These are phyloP conservation scores for Harringtonia aguacate DNA, from an alignment of 2,329 filamentous ascomycete genomes.

Conservation along the genomic window DNA sequence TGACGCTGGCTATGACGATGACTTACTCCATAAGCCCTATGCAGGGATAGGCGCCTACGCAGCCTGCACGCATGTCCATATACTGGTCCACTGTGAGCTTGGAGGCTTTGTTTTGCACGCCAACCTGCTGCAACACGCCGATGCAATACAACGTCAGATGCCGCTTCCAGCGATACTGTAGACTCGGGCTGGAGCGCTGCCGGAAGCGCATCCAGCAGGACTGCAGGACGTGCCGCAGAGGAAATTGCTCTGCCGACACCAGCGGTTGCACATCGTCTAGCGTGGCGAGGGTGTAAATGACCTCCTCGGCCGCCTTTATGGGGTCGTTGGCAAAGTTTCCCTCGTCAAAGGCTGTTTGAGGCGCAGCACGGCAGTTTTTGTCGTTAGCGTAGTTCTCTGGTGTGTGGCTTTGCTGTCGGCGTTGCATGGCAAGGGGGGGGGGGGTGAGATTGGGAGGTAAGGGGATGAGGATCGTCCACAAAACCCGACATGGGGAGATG, in stretches of 20 bases:
- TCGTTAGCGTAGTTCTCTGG: neutral
- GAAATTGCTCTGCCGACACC: neutral
- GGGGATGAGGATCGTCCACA: too few species aligned
- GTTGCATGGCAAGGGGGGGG: too few species aligned
- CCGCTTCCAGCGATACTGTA: slow-evolving; percentile 1
- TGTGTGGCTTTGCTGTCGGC: too few species aligned
- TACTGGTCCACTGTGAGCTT: neutral
- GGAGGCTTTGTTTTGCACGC: neutral
- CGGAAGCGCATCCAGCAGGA: neutral
- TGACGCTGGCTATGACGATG: too few species aligned
- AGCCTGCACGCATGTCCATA: slow-evolving; percentile 1
- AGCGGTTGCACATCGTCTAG: neutral
- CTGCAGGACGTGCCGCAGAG: neutral
- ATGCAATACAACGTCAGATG: slow-evolving; percentile 1
- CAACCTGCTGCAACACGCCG: slow-evolving; percentile 1
- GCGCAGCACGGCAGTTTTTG: too few species aligned
- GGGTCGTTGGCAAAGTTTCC: neutral
- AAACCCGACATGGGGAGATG: too few species aligned
- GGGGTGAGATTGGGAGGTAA: too few species aligned
- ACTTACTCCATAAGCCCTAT: slow-evolving; percentile 1
- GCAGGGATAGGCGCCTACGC: neutral
- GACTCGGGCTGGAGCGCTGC: neutral
- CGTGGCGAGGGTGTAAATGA: neutral
- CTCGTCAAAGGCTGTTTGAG: neutral
- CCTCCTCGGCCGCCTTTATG: neutral